Evolutionary conservation across 1,284 basidiomycete species (phyloP).

Genomic region (Papiliotrema nemorosa): DNA sequence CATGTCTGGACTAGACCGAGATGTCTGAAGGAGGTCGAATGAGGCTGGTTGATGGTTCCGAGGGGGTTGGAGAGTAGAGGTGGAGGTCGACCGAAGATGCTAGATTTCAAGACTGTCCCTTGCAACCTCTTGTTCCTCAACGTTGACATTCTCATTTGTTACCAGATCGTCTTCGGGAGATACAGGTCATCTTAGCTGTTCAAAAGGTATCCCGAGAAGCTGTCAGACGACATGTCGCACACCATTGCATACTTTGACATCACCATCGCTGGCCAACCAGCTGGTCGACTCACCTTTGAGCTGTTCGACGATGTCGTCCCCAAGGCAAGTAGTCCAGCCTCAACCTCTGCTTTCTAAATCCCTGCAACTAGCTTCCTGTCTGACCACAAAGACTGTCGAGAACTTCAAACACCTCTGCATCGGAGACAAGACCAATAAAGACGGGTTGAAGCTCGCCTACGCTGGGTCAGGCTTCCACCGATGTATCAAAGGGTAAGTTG

Average conservation of each 20-base stretch:
- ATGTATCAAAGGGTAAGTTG: constrained; percentile 55
- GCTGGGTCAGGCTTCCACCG: constrained; percentile 71
- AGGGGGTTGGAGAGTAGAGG: background rate
- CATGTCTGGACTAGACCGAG: background rate
- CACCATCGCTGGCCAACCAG: constrained; percentile 56
- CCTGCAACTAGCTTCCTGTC: too few species aligned
- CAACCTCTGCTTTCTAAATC: too few species aligned
- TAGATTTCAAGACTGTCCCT: background rate
- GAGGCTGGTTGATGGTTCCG: background rate
- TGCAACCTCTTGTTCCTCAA: background rate
- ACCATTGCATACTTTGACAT: constrained; percentile 70
- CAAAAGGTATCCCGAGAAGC: too few species aligned
- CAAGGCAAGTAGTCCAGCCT: constrained; percentile 32
- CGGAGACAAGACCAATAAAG: constrained; percentile 58
- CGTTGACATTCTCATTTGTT: background rate
- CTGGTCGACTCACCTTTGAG: constrained; percentile 75
- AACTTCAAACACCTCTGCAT: constrained; percentile 92
- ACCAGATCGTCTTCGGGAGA: background rate
- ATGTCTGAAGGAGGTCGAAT: background rate
- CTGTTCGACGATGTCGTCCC: constrained; percentile 67
- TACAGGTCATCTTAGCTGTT: too few species aligned
- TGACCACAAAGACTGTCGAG: constrained; percentile 57
- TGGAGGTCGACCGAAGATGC: constrained; percentile 2
- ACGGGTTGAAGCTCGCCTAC: constrained; percentile 49
- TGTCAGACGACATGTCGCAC: constrained; percentile 33